These are phyloP conservation scores for Paulownia fortunei DNA, from an alignment of 257 asterid genomes.

Conservation along the genomic window DNA sequence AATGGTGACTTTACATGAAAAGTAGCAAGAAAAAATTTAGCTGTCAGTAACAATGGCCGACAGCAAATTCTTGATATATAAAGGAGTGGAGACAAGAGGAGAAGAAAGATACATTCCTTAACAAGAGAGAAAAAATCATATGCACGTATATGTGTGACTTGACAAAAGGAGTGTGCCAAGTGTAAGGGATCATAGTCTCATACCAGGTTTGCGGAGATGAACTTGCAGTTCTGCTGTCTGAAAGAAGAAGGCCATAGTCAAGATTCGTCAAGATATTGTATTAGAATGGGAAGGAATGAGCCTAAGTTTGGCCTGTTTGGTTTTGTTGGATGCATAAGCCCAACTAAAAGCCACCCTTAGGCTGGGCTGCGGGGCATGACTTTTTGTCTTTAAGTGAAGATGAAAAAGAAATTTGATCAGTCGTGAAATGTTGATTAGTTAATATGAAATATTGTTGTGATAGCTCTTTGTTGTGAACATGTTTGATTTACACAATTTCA, in stretches of 20 bases:
- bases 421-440: too few species aligned
- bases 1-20: not conserved
- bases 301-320: not conserved
- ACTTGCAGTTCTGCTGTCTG: slow-evolving; percentile 6
- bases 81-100: not conserved
- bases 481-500: too few species aligned
- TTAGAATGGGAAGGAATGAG: not conserved
- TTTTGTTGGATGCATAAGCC: not conserved
- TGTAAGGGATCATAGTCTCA: not conserved
- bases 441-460: not conserved
- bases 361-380: not conserved
- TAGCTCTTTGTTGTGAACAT: too few species aligned
- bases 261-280: not conserved
- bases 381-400: too few species aligned
- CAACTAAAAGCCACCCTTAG: not conserved
- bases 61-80: not conserved
- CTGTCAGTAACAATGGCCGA: not conserved
- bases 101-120: not conserved
- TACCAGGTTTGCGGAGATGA: not conserved
- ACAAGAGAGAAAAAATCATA: not conserved
- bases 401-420: not conserved
- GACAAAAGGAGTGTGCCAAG: not conserved
- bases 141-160: not conserved
- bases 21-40: not conserved
- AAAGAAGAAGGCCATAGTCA: not conserved